A percentile compares a stretch with the other conserved stretches of the same genome.
phyloP scores from a whole-genome alignment of 371 early-diverging fungal genomes.

The Neoconidiobolus thromboides region DNA sequence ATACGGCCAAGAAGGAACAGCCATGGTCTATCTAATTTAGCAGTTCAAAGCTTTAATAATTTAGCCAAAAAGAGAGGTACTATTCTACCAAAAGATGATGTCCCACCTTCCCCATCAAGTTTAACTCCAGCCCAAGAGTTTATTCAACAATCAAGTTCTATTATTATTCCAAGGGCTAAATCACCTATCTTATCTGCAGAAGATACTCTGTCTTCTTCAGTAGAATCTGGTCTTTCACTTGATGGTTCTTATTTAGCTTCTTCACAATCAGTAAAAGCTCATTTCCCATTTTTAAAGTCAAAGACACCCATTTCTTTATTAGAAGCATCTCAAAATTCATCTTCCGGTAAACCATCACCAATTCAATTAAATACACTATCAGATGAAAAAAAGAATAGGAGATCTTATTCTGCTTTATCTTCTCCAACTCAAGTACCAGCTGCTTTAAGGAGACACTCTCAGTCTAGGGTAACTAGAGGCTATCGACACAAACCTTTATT shows the following conservation, averaged over 20 bases:
- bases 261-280: neutral
- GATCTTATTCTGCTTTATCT: neutral
- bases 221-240: neutral
- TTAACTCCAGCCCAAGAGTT: neutral
- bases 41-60: constrained; percentile 7
- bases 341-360: too few relatives aligned
- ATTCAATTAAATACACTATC: too few relatives aligned
- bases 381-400: neutral
- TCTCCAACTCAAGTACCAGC: constrained; percentile 2
- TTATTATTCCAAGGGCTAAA: neutral
- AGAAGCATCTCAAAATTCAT: too few relatives aligned
- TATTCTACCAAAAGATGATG: neutral
- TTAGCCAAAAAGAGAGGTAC: constrained; percentile 5
- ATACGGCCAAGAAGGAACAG: neutral
- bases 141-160: neutral
- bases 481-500: neutral
- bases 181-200: neutral
- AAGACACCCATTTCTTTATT: too few relatives aligned
- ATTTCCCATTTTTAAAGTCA: too few relatives aligned
- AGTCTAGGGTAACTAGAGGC: neutral
- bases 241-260: neutral
- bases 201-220: neutral
- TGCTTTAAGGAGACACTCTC: neutral
- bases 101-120: neutral
- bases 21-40: constrained; percentile 4